Conservation (phyloP, 495 filamentous ascomycete genomes). For the Penicillium verhagenii region DNA sequence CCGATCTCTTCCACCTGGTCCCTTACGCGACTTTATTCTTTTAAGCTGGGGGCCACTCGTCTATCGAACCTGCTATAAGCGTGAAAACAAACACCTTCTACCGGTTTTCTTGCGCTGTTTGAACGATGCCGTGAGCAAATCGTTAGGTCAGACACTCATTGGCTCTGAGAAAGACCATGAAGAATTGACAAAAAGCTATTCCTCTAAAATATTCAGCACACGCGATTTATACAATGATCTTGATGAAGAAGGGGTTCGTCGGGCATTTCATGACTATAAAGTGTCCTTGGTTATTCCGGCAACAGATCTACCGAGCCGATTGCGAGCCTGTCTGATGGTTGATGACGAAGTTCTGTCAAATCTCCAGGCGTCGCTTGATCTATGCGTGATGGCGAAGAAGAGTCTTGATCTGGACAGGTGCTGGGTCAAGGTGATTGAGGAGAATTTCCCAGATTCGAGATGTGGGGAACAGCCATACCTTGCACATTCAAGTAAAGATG, state of each 20-base stretch:
- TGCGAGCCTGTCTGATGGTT: slow-evolving; percentile 29
- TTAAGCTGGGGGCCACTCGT: slow-evolving; percentile 32
- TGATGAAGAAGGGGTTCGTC: slow-evolving; percentile 17
- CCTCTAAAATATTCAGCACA: slow-evolving; percentile 26
- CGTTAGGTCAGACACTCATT: slow-evolving; percentile 17
- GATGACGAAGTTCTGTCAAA: slow-evolving; percentile 21
- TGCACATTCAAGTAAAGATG: not conserved
- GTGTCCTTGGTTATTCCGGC: slow-evolving; percentile 23
- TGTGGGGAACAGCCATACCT: slow-evolving; percentile 14
- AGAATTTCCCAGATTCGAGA: slow-evolving; percentile 31
- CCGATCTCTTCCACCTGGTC: slow-evolving; percentile 24
- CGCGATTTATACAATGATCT: slow-evolving; percentile 12
- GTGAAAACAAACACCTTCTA: slow-evolving; percentile 21
- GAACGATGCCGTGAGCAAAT: slow-evolving; percentile 21
- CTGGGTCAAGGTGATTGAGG: slow-evolving; percentile 33
- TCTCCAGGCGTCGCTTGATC: slow-evolving; percentile 9
- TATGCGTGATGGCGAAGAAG: slow-evolving; percentile 3
- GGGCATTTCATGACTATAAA: slow-evolving; percentile 31
- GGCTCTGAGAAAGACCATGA: slow-evolving; percentile 21
- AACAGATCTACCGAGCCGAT: slow-evolving; percentile 27
- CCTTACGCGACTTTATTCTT: slow-evolving; percentile 28
- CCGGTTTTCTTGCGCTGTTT: slow-evolving; percentile 24
- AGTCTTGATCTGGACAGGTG: slow-evolving; percentile 12
- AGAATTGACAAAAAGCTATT: slow-evolving; percentile 20
- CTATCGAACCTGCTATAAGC: slow-evolving; percentile 28